Evolutionary conservation across 345 rosid species (phyloP).

Genomic region (Syzygium aromaticum): DNA sequence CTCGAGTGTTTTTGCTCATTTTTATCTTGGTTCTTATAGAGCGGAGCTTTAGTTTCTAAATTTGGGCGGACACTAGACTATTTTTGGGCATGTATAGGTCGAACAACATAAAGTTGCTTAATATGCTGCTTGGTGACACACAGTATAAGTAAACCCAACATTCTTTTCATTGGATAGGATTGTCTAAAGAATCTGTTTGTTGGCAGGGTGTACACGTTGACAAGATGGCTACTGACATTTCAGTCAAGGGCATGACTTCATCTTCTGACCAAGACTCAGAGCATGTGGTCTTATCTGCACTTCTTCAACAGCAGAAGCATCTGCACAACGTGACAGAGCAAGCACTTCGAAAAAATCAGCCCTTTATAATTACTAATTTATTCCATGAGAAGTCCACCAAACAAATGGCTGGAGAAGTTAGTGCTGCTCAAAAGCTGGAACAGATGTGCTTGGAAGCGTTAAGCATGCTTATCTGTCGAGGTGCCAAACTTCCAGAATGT

Average conservation of each 20-base stretch:
- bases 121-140: background rate
- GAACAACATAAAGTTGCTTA: background rate
- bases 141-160: background rate
- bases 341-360: constrained; percentile 68
- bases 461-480: constrained; percentile 40
- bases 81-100: background rate
- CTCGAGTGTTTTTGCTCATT: background rate
- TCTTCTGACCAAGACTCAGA: constrained; percentile 32
- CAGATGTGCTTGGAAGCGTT: constrained; percentile 68
- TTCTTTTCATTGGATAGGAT: background rate
- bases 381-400: constrained; percentile 50
- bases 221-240: constrained; percentile 48
- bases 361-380: constrained; percentile 59
- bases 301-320: constrained; percentile 59
- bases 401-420: constrained; percentile 37
- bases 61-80: background rate
- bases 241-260: constrained; percentile 26
- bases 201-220: constrained; percentile 75
- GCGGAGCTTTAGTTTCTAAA: background rate
- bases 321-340: constrained; percentile 57
- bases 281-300: constrained; percentile 36
- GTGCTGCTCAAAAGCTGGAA: constrained; percentile 48
- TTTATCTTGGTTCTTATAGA: background rate
- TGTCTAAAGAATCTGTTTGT: background rate
- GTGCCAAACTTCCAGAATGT: constrained; percentile 29